phyloP scores from a whole-genome alignment of 2,329 filamentous ascomycete genomes.

The Chaetomium globosum region DNA sequence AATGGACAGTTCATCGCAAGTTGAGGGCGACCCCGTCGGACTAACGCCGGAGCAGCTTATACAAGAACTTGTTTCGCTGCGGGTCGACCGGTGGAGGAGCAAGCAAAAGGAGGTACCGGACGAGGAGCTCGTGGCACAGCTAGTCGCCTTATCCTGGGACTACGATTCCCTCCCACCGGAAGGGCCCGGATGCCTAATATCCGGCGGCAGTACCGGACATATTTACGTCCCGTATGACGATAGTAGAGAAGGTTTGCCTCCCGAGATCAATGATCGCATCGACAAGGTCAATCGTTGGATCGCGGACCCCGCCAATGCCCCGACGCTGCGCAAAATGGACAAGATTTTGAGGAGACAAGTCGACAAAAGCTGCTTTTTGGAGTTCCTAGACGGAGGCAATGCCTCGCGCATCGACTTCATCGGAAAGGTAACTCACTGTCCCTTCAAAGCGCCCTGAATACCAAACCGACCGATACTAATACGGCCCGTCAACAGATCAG shows the following conservation, averaged over 20 bases:
- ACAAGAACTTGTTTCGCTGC: slow-evolving; percentile 20
- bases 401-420: slow-evolving; percentile 14
- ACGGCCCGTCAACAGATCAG: slow-evolving; percentile 16
- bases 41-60: slow-evolving; percentile 7
- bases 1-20: slow-evolving; percentile 4
- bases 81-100: slow-evolving; percentile 18
- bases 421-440: slow-evolving; percentile 31
- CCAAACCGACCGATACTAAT: not conserved
- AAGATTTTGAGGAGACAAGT: slow-evolving; percentile 32
- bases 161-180: not conserved
- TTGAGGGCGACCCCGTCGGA: not conserved
- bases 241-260: not conserved
- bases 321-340: slow-evolving; percentile 11
- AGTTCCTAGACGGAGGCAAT: slow-evolving; percentile 21
- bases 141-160: slow-evolving; percentile 16
- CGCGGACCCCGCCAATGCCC: not conserved
- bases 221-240: slow-evolving; percentile 24
- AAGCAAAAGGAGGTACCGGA: slow-evolving; percentile 11
- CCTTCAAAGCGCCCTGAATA: not conserved
- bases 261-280: not conserved
- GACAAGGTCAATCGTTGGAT: slow-evolving; percentile 6
- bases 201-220: slow-evolving; percentile 5
- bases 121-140: not conserved
- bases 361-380: slow-evolving; percentile 23
- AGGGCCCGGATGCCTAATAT: slow-evolving; percentile 20